These are phyloP conservation scores for Diaporthe citrichinensis DNA, from an alignment of 2,329 filamentous ascomycete genomes.

Conservation along the genomic window DNA sequence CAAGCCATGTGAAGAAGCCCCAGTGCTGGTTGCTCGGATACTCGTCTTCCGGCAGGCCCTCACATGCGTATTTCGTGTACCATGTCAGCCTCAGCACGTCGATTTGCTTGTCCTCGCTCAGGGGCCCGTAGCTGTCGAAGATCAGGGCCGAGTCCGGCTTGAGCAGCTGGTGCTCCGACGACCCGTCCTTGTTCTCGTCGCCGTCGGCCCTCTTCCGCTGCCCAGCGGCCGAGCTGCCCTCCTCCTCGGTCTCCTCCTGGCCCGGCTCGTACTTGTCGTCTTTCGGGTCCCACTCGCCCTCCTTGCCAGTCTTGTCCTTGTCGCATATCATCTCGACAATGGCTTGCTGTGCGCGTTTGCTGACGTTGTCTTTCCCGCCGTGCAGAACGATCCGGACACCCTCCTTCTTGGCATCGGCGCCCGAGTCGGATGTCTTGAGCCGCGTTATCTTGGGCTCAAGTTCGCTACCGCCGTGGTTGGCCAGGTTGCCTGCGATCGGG, in stretches of 20 bases:
- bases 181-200: conserved; percentile 49
- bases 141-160: conserved; percentile 75
- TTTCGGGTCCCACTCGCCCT: conserved; percentile 72
- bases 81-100: conserved; percentile 83
- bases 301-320: conserved; percentile 77
- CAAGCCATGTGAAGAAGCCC: conserved; percentile 98
- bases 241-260: conserved; percentile 35
- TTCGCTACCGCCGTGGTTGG: conserved; percentile 67
- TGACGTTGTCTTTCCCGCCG: conserved; percentile 66
- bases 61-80: conserved; percentile 90
- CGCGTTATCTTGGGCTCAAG: conserved; percentile 77
- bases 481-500: conserved; percentile 81
- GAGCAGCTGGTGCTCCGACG: conserved; percentile 66
- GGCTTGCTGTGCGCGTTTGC: conserved; percentile 75
- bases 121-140: conserved; percentile 79
- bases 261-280: conserved; percentile 66
- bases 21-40: conserved; percentile 68
- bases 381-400: conserved; percentile 79
- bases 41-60: conserved; percentile 60
- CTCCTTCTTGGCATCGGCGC: conserved; percentile 76
- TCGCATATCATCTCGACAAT: conserved; percentile 91
- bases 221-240: conserved; percentile 39
- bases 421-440: conserved; percentile 75
- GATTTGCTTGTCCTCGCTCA: conserved; percentile 67
- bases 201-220: conserved; percentile 44